Conservation (phyloP, 805 yeast species). For the Lipomyces orientalis region DNA sequence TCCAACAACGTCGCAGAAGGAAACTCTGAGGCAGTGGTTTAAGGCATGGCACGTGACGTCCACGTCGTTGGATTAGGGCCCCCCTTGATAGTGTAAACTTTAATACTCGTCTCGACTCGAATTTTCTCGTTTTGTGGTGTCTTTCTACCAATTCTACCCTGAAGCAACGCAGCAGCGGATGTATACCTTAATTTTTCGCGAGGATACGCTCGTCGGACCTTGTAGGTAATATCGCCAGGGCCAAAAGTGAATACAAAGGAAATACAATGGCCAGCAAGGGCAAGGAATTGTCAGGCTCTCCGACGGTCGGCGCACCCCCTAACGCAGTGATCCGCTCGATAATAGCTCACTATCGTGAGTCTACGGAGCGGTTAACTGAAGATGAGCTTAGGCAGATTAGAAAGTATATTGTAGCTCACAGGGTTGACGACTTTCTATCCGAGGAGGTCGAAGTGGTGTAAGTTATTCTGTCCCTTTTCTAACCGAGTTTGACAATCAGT, state of each 20-base stretch:
- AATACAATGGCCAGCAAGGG: not conserved
- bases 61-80: not conserved
- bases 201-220: not conserved
- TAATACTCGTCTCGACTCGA: not conserved
- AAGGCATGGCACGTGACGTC: not conserved
- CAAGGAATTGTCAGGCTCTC: not conserved
- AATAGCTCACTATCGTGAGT: not conserved
- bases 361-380: not conserved
- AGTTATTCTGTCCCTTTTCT: not conserved
- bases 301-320: not conserved
- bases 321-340: not conserved
- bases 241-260: not conserved
- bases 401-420: constrained; percentile 15
- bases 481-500: not conserved
- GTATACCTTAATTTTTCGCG: not conserved
- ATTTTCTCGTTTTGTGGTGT: not conserved
- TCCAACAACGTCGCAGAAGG: too few species aligned
- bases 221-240: not conserved
- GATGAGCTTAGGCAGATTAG: constrained; percentile 12
- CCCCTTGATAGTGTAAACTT: not conserved
- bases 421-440: constrained; percentile 12
- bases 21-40: too few species aligned
- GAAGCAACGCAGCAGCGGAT: not conserved
- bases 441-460: constrained; percentile 7
- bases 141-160: not conserved